phyloP scores from a whole-genome alignment of 2,329 filamentous ascomycete species.

The Pseudocercospora musae region DNA sequence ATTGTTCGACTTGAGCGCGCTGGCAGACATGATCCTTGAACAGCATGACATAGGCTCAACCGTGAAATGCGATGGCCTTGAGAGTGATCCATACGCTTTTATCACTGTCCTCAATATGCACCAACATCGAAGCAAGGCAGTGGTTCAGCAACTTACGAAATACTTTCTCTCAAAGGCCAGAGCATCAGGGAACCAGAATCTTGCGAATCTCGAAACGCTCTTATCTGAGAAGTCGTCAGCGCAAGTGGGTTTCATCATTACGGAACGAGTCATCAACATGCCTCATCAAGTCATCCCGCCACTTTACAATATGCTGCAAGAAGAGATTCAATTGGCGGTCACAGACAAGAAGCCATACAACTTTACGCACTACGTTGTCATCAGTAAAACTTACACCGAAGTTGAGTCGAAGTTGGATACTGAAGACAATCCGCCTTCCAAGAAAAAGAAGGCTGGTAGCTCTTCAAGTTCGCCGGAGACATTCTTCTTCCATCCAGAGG shows the following conservation, averaged over 20 bases:
- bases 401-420: constrained; percentile 75
- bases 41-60: constrained; percentile 89
- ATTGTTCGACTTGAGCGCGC: constrained; percentile 80
- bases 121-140: constrained; percentile 69
- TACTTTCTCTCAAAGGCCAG: constrained; percentile 63
- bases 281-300: constrained; percentile 89
- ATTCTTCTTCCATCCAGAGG: constrained; percentile 95
- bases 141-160: constrained; percentile 65
- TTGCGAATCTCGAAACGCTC: constrained; percentile 38
- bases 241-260: constrained; percentile 80
- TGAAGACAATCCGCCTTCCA: constrained; percentile 58
- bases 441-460: constrained; percentile 55
- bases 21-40: constrained; percentile 81
- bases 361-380: constrained; percentile 87
- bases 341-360: constrained; percentile 88
- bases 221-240: constrained; percentile 34
- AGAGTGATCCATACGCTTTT: constrained; percentile 88
- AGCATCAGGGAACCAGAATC: constrained; percentile 41
- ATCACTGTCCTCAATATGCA: constrained; percentile 81
- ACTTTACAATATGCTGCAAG: constrained; percentile 89
- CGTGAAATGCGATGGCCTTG: constrained; percentile 94
- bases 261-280: constrained; percentile 93
- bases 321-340: constrained; percentile 84
- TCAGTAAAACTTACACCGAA: constrained; percentile 91
- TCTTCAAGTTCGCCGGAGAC: constrained; percentile 42